Conservation (phyloP, 176 grass and related monocot species). For the Bromus sterilis region DNA sequence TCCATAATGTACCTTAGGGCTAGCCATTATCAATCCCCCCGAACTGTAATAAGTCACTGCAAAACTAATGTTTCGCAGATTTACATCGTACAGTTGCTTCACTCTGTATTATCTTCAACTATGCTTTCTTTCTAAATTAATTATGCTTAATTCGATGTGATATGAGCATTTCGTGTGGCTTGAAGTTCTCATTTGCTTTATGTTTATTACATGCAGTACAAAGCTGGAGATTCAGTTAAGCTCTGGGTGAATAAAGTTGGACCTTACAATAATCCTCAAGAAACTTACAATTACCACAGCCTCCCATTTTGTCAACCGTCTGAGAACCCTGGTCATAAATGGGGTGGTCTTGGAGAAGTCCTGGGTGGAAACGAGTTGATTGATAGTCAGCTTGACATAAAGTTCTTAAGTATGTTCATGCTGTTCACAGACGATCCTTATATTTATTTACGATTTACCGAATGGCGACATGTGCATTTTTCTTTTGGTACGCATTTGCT, state of each 20-base stretch:
- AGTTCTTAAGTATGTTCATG: constrained; percentile 71
- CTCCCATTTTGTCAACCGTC: constrained; percentile 88
- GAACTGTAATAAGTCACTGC: background rate
- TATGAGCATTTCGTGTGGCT: background rate
- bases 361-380: constrained; percentile 96
- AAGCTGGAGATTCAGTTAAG: constrained; percentile 60
- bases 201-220: constrained; percentile 58
- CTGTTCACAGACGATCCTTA: constrained; percentile 16
- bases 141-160: background rate
- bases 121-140: background rate
- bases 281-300: constrained; percentile 97
- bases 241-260: constrained; percentile 99
- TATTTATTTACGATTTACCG: constrained; percentile 3
- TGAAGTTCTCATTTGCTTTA: constrained; percentile 10
- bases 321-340: constrained; percentile 75
- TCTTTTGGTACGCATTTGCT: background rate
- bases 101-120: background rate
- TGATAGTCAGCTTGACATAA: constrained; percentile 87
- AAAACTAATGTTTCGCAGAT: background rate
- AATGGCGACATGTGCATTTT: background rate
- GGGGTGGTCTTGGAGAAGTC: constrained; percentile 97
- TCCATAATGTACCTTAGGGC: background rate
- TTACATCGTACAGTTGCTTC: background rate
- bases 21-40: background rate
- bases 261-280: constrained; percentile 98